Conservation (phyloP, 805 yeast species). For the Candida ulmi region DNA sequence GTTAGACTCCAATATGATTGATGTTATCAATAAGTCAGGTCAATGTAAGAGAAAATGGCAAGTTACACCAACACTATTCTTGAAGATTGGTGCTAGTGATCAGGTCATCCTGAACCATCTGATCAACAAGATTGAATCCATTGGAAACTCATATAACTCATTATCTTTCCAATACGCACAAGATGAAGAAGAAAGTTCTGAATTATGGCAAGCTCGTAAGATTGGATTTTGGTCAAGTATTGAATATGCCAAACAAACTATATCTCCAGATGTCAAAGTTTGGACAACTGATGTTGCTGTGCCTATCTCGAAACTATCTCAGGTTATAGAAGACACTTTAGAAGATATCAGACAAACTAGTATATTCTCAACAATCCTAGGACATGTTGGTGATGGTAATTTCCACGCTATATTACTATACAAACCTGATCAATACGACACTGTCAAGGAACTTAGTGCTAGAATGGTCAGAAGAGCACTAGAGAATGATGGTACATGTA, state of each 20-base stretch:
- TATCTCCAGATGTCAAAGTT: slow-evolving; percentile 38
- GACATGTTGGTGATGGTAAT: slow-evolving; percentile 79
- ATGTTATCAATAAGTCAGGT: slow-evolving; percentile 49
- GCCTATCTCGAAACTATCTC: slow-evolving; percentile 59
- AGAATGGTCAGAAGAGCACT: slow-evolving; percentile 59
- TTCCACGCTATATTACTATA: slow-evolving; percentile 61
- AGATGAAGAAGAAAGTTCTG: slow-evolving; percentile 49
- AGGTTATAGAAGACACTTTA: slow-evolving; percentile 52
- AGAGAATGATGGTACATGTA: slow-evolving; percentile 67
- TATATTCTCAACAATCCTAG: slow-evolving; percentile 51
- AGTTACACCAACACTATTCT: slow-evolving; percentile 50
- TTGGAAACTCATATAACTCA: slow-evolving; percentile 45
- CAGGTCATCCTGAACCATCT: slow-evolving; percentile 33
- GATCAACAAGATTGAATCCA: slow-evolving; percentile 37
- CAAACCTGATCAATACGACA: slow-evolving; percentile 38
- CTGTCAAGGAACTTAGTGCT: slow-evolving; percentile 45
- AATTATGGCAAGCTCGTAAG: slow-evolving; percentile 68
- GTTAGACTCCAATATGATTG: slow-evolving; percentile 63
- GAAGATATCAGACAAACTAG: slow-evolving; percentile 47
- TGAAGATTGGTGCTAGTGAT: slow-evolving; percentile 50
- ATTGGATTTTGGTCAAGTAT: slow-evolving; percentile 55
- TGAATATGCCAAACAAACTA: slow-evolving; percentile 50
- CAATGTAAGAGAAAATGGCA: slow-evolving; percentile 44
- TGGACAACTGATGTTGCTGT: slow-evolving; percentile 80
- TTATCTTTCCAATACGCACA: slow-evolving; percentile 50